Base-by-base conservation (phyloP, 2,329 filamentous ascomycete species). In the Hortaea sp. region DNA sequence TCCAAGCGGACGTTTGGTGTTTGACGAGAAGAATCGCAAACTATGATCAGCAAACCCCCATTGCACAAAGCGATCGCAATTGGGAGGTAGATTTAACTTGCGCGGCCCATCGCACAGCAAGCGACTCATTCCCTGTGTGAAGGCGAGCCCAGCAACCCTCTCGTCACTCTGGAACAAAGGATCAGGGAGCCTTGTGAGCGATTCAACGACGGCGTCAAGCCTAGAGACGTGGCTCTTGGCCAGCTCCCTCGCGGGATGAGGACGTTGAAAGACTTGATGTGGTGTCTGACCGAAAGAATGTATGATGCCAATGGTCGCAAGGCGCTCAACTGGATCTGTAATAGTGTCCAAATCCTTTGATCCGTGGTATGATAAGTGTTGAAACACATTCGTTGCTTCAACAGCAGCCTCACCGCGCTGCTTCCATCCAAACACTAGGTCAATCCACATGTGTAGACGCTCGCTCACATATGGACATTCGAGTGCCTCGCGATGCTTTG, bases 281-380 rank as follows among this genome's bases (percentile, higher is more conserved):
- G 94, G 92, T 1, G 94, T 98, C 64, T 98, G 92, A 0, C 92
- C 92, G 65, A 98, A 98, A 57, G 97, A 97, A 66, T 98, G 90
- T 57, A 98, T 97, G 55, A 95, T 94, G 31, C 88, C 88, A 45
- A 95, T 95, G 0, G 88, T 90, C 5, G 90, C 86, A 5, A 88
- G 74, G 39, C 88, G 78, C 65, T 97, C 89, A 46, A 90, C 80
- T 0, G 86, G 84, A 61, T 97, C 90, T 6, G 83, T 80, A 49
- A 98, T 97, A 44, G 81, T 82, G 63, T 98, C 92, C 4, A 98
- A 71, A 63, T 98, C 87, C 53, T 86, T 94, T 2, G 90, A 88
- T 5, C 92, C 94, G 50, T 89, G 85, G 61, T 98, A 98, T 0
- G 90, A 97, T 13, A 95, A 75, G 63, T 94, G 87, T 54, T 97